Evolutionary conservation across 306 rosid genomes (phyloP), one percentile per base, ranked within the genome.

Genomic region (Casuarina cunninghamiana): DNA sequence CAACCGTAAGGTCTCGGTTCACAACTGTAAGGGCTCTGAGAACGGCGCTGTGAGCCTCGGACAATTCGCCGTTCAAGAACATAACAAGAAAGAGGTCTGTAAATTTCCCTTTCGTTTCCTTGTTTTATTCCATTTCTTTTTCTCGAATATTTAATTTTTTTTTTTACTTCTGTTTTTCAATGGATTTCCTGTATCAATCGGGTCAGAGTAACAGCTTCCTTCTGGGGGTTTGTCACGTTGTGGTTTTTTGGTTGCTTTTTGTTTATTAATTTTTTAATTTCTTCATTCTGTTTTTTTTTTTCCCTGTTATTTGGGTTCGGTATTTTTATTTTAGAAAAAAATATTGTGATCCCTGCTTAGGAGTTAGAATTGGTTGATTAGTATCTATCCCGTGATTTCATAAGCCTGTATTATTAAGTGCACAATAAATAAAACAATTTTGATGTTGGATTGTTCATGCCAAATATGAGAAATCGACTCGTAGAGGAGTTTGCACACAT

Each of bases 51-150:
- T 73, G 68, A 78, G 41, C 74, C 84, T 89, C 21, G 90, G 76
- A 63, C 90, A 83, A 67, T 87, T 87, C 74, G 90, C 93, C 16
- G 75, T 89, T 54, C 78, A 87, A 77, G 83, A 89, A 42, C 85
- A 85, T 86, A 87, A 84, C 81, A 82, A 84, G 58, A 76, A 85
- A 78, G 80, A 81, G 84, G 89, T 87, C 11, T 60, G 45, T 17
- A 26, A 26, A 26, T 26, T 26, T 26, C 32, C 32, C 32, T 26
- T 26, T 26, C 32, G 32, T 26, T 26, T 26, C 32, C 32, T 26
- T 26, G 0, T 26, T 26, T 26, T 26, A 26, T 26, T 26, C 0
- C 1, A 26, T 35, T 53, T 39, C 19, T 55, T 68, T 41, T 9
- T 57, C 41, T 35, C 2, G 0, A 2, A 2, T 17, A 49, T 80